phyloP scores from a whole-genome alignment of 371 early-diverging fungal species.

The Haplosporangium sp. region DNA sequence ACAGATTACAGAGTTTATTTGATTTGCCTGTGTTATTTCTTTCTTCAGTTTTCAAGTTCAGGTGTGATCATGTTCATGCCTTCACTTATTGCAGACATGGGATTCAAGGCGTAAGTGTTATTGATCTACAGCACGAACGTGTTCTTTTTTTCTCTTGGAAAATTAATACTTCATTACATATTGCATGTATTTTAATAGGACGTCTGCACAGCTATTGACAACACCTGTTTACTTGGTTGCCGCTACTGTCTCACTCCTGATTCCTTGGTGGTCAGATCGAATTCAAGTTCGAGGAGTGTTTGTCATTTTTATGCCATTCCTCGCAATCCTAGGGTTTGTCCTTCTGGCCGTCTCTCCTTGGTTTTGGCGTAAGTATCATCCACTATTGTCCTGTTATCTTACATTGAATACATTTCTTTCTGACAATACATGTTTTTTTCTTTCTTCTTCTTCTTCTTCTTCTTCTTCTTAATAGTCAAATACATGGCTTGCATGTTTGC shows the following conservation, averaged over 20 bases:
- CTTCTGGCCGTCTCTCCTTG: slow-evolving; percentile 24
- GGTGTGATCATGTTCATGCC: slow-evolving; percentile 38
- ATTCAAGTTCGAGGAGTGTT: slow-evolving; percentile 37
- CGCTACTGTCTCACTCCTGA: slow-evolving; percentile 15
- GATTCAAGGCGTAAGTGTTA: slow-evolving; percentile 36
- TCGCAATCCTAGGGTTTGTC: slow-evolving; percentile 31
- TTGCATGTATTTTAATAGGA: slow-evolving; percentile 1
- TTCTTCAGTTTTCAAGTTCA: slow-evolving; percentile 7
- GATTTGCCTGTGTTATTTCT: slow-evolving; percentile 17
- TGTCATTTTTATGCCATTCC: slow-evolving; percentile 11
- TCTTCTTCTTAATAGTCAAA: slow-evolving; percentile 1
- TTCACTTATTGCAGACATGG: slow-evolving; percentile 36
- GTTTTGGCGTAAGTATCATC: slow-evolving; percentile 21
- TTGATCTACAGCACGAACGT: too few species aligned
- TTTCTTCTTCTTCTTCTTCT: not conserved
- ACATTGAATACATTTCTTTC: too few species aligned
- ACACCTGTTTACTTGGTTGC: slow-evolving; percentile 30
- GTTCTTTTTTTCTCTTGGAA: not conserved
- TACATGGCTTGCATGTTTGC: slow-evolving; percentile 30
- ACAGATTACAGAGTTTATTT: slow-evolving; percentile 44
- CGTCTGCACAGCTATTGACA: slow-evolving; percentile 36
- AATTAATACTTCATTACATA: not conserved
- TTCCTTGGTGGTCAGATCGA: slow-evolving; percentile 51
- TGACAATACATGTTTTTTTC: not conserved
- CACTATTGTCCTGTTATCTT: too few species aligned